These are phyloP conservation scores for Acorus gramineus DNA, from an alignment of 106 monocot species.

Conservation along the genomic window DNA sequence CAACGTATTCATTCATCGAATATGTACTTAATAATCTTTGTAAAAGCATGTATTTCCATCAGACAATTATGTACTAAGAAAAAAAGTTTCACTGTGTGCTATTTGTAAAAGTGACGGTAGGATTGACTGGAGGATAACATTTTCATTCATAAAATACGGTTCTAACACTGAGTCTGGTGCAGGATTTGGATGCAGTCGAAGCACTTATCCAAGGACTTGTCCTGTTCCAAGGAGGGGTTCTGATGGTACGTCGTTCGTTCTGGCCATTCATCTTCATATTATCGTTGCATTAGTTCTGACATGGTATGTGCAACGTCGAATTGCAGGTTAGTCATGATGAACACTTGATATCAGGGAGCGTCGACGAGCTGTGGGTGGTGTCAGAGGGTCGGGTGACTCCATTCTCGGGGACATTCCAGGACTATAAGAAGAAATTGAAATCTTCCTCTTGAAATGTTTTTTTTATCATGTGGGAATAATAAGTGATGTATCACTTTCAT, in stretches of 20 bases:
- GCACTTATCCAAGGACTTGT: conserved; percentile 97
- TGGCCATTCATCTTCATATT: no score
- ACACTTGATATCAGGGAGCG: conserved; percentile 92
- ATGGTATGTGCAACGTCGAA: neutral
- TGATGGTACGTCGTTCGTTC: conserved; percentile 48
- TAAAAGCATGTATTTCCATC: no score
- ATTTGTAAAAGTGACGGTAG: no score
- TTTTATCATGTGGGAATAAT: no score
- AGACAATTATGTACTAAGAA: no score
- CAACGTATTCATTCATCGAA: no score
- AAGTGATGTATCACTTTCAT: no score
- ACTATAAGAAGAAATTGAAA: conserved; percentile 91
- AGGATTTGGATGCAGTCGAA: conserved; percentile 99
- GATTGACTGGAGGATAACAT: no score
- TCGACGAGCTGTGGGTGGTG: conserved; percentile 91
- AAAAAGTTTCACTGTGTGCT: no score
- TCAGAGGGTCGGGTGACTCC: conserved; percentile 75
- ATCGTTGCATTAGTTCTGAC: neutral
- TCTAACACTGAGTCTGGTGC: conserved; percentile 10
- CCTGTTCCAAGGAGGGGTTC: conserved; percentile 89
- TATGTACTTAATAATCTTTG: no score
- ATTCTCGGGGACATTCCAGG: conserved; percentile 64
- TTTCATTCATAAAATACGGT: no score
- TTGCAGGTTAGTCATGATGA: conserved; percentile 96
- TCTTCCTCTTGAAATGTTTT: neutral